These are phyloP conservation scores for Lathyrus oleraceus DNA, from an alignment of 306 rosid species.

Conservation along the genomic window DNA sequence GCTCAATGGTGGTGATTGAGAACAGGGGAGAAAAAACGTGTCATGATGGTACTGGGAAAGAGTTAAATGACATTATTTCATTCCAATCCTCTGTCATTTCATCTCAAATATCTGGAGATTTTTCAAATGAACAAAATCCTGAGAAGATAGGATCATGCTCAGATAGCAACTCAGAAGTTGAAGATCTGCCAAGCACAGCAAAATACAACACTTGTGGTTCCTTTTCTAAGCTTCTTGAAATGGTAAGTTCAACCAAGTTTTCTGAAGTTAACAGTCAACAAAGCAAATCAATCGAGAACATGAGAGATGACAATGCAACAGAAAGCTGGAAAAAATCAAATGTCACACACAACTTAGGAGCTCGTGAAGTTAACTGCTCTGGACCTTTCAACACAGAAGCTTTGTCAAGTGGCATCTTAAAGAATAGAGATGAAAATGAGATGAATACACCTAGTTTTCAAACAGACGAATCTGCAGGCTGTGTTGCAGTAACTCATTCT, in stretches of 20 bases:
- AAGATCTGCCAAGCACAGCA: constrained; percentile 52
- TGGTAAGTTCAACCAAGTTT: constrained; percentile 50
- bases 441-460: constrained; percentile 48
- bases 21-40: constrained; percentile 42
- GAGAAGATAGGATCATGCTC: constrained; percentile 64
- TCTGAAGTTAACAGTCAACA: constrained; percentile 40
- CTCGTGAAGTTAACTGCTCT: constrained; percentile 45
- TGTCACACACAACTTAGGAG: constrained; percentile 39
- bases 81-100: constrained; percentile 49
- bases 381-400: constrained; percentile 48
- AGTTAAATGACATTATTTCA: constrained; percentile 45
- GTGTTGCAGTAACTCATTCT: constrained; percentile 41
- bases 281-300: constrained; percentile 40
- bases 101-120: constrained; percentile 62
- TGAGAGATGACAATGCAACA: constrained; percentile 35
- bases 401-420: constrained; percentile 39
- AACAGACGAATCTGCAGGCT: constrained; percentile 51
- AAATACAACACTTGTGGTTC: constrained; percentile 42
- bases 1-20: constrained; percentile 37
- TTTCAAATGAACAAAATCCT: constrained; percentile 55
- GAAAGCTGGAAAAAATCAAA: constrained; percentile 41
- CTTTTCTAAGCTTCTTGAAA: constrained; percentile 52
- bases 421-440: constrained; percentile 49
- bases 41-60: constrained; percentile 41
- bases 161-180: constrained; percentile 76